Conservation (phyloP, 306 rosid species). For the Sicyos edulis region DNA sequence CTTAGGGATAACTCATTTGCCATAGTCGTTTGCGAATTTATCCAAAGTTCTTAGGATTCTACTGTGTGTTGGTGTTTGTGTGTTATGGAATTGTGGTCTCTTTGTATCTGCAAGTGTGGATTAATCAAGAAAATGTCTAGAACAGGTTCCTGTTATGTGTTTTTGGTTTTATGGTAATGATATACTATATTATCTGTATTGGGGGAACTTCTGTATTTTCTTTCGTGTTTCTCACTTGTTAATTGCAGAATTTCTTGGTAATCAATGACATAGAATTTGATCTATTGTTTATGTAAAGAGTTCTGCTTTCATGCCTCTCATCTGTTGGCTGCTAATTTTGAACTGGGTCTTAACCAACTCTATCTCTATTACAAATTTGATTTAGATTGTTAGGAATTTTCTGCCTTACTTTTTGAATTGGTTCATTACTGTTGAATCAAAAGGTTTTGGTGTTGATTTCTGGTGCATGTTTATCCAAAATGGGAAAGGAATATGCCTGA, state of each 20-base stretch:
- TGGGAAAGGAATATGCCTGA: not conserved
- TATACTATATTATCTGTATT: not conserved
- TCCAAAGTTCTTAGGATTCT: conserved; percentile 9
- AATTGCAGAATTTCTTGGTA: not conserved
- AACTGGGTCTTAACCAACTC: not conserved
- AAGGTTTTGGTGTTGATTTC: not conserved
- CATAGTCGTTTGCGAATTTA: not conserved
- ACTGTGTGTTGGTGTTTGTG: conserved; percentile 5
- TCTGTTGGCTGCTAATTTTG: not conserved
- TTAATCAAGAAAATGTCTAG: not conserved
- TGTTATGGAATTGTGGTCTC: conserved; percentile 1
- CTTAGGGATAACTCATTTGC: not conserved
- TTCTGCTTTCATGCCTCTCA: not conserved
- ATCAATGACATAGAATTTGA: conserved; percentile 9
- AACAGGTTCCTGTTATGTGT: conserved; percentile 2
- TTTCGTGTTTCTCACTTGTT: not conserved
- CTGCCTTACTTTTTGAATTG: conserved; percentile 15
- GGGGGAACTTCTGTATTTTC: not conserved
- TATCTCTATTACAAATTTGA: not conserved
- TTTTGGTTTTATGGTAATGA: conserved; percentile 2
- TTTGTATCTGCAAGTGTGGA: conserved; percentile 11
- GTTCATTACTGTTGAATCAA: not conserved
- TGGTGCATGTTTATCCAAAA: not conserved
- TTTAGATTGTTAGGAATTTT: not conserved
- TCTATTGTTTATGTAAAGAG: not conserved